These are phyloP conservation scores for Lactarius quietus DNA, from an alignment of 768 basidiomycete genomes.

Conservation along the genomic window DNA sequence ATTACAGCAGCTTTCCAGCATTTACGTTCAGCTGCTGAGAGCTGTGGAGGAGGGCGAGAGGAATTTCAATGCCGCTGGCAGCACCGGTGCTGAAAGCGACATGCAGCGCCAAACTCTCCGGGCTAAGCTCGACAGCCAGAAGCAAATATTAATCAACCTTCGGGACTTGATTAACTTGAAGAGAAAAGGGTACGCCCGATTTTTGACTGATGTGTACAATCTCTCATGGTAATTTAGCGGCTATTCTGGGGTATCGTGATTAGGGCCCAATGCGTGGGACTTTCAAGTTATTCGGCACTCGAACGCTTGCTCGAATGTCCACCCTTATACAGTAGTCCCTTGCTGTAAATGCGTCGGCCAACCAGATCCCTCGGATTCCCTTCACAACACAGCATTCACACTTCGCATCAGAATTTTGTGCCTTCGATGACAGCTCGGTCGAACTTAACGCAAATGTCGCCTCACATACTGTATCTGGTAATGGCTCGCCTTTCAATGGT, in stretches of 20 bases:
- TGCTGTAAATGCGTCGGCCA: constrained; percentile 10
- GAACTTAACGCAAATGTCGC: constrained; percentile 14
- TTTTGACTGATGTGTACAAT: background rate
- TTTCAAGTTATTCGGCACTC: background rate
- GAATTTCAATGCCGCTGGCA: too few species aligned
- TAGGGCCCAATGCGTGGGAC: background rate
- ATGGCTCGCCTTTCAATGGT: background rate
- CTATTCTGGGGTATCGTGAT: constrained; percentile 3
- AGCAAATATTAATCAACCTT: background rate
- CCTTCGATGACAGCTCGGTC: constrained; percentile 4
- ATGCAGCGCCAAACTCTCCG: too few species aligned
- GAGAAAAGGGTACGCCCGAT: constrained; percentile 3
- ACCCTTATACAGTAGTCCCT: constrained; percentile 8
- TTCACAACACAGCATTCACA: constrained; percentile 12
- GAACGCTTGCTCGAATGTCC: too few species aligned
- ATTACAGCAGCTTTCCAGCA: background rate
- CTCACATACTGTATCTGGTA: constrained; percentile 9
- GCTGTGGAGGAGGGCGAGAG: constrained; percentile 6
- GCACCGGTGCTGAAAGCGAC: too few species aligned
- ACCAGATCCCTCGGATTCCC: background rate
- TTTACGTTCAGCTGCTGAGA: background rate
- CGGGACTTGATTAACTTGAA: background rate
- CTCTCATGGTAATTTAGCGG: constrained; percentile 9
- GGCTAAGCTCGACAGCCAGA: background rate
- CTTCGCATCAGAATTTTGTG: constrained; percentile 13